A percentile compares a stretch with the other conserved stretches of the same genome.
Evolutionary conservation across 164 flowering plant genomes (phyloP).

Genomic region (Aristolochia fimbriata): DNA sequence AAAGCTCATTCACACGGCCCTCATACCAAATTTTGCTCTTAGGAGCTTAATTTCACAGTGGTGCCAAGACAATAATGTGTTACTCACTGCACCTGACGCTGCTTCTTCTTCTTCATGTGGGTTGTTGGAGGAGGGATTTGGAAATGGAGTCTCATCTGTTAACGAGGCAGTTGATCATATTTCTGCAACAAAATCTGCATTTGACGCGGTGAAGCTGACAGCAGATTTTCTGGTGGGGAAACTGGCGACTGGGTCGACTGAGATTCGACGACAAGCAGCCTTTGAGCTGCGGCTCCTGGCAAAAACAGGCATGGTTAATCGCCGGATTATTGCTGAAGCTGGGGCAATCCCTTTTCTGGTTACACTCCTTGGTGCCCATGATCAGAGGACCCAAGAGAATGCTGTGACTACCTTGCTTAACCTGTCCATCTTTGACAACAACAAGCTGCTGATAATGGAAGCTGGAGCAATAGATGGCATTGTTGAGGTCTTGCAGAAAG

Average conservation of each 20-base stretch:
- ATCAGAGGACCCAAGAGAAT: slow-evolving; percentile 58
- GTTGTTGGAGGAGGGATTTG: slow-evolving; percentile 15
- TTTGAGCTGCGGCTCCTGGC: slow-evolving; percentile 62
- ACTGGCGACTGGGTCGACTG: slow-evolving; percentile 55
- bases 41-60: slow-evolving; percentile 58
- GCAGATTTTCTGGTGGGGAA: slow-evolving; percentile 72
- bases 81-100: slow-evolving; percentile 10
- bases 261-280: slow-evolving; percentile 54
- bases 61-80: slow-evolving; percentile 54
- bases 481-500: slow-evolving; percentile 33
- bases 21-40: slow-evolving; percentile 63
- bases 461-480: slow-evolving; percentile 55
- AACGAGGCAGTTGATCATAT: slow-evolving; percentile 51
- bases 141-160: slow-evolving; percentile 12
- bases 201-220: slow-evolving; percentile 53
- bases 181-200: slow-evolving; percentile 44
- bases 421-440: slow-evolving; percentile 33
- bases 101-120: slow-evolving; percentile 21
- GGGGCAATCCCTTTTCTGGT: slow-evolving; percentile 78
- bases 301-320: slow-evolving; percentile 59
- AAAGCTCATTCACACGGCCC: slow-evolving; percentile 55
- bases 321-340: slow-evolving; percentile 58
- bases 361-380: slow-evolving; percentile 36
- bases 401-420: slow-evolving; percentile 57
- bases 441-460: slow-evolving; percentile 49